Percentiles rank a stretch among this genome's conserved stretches.
Evolutionary conservation across 2,329 filamentous ascomycete genomes (phyloP).

Genomic region (Colletotrichum endophyticum): DNA sequence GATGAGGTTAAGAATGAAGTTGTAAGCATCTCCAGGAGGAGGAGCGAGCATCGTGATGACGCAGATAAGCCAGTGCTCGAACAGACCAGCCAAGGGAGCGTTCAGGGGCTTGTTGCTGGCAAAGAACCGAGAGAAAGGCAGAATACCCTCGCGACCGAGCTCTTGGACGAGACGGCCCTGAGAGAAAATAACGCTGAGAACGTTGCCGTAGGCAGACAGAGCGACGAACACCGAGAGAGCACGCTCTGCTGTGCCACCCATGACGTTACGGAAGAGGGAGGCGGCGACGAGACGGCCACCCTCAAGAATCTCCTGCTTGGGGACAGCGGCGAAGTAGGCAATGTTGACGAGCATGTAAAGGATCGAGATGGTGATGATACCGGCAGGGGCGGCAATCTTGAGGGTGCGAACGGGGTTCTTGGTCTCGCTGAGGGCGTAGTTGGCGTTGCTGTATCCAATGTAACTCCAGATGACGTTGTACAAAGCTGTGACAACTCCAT

Average conservation of each 20-base stretch:
- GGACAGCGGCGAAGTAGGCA: constrained; percentile 67
- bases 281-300: constrained; percentile 58
- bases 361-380: constrained; percentile 61
- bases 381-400: constrained; percentile 67
- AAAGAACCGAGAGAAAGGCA: constrained; percentile 67
- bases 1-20: constrained; percentile 52
- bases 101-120: constrained; percentile 69
- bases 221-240: constrained; percentile 70
- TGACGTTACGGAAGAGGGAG: constrained; percentile 61
- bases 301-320: constrained; percentile 56
- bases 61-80: constrained; percentile 68
- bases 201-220: constrained; percentile 71
- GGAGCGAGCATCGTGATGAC: constrained; percentile 71
- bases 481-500: constrained; percentile 71
- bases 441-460: constrained; percentile 72
- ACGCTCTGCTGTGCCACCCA: constrained; percentile 58
- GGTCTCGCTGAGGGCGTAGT: constrained; percentile 70
- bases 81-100: constrained; percentile 64
- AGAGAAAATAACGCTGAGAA: constrained; percentile 71
- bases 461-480: constrained; percentile 78
- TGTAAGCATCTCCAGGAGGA: constrained; percentile 42
- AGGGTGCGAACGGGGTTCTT: constrained; percentile 69
- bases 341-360: constrained; percentile 73
- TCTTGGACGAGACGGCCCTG: constrained; percentile 71
- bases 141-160: constrained; percentile 68